Evolutionary conservation across 202 grass and related monocot species (phyloP), one percentile per base, ranked within the genome.

Genomic region (Brachypodium distachyon): DNA sequence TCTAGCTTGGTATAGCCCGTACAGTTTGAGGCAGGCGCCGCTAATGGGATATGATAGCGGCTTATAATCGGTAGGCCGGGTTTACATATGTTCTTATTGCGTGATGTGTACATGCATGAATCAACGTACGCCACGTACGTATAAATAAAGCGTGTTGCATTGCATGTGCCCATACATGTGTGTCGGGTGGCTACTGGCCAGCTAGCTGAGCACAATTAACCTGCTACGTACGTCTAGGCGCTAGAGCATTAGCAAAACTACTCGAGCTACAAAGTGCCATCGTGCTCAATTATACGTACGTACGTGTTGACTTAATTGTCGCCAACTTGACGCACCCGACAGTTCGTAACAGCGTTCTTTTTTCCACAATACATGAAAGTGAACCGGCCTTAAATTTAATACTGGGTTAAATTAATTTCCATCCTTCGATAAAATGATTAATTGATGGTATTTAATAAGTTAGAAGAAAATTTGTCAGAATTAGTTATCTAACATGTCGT

Each of bases 1-100:
- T 67, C 22, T 17, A 55, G 61, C 76, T 42, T 13, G 44, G n/a
- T 65, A 19, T 72, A 52, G 32, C 26, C 10, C 10, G 61, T 78
- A 67, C 75, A 17, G 34, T 21, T 26, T 28, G 74, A 12, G 46
- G 75, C 76, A 12, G 46, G 75, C 76, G 61, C 75, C 61, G 61
- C 75, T 78, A 66, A 67, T 66, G 60, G 16, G 34, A 41, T n/a
- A n/a, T n/a, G n/a, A n/a, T 66, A 40, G 42, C 57, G 37, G 36
- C 40, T 40, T 49, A n/a, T n/a, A 17, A 21, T 67, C 39, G 60
- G 59, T 65, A 36, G 46, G n/a, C n/a, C n/a, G n/a, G 59, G 21
- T 77, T 77, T 67, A 25, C 8, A 13, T 46, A 33, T 61, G 40
- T 38, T 51, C 44, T 19, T 50, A 50, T 38, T 49, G 44, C 28